A percentile compares a stretch with the other conserved stretches of the same genome.
Evolutionary conservation across 345 rosid genomes (phyloP).

Genomic region (Eucalyptus microcorys): DNA sequence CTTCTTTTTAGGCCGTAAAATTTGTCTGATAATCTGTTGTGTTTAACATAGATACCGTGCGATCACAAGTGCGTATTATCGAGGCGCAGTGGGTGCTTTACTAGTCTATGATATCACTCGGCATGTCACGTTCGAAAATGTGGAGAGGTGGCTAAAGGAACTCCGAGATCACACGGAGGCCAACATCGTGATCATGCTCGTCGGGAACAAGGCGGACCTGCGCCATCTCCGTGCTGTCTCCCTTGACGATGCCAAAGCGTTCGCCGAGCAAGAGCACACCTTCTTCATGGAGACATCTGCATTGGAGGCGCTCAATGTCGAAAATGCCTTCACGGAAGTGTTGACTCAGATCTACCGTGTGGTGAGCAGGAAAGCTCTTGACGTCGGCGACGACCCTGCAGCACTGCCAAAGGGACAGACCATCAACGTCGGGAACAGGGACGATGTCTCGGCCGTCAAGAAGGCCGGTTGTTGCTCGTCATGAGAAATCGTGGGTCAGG

Average conservation of each 20-base stretch:
- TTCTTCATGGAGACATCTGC: slow-evolving; percentile 91
- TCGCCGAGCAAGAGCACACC: slow-evolving; percentile 64
- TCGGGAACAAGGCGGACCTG: slow-evolving; percentile 86
- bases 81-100: slow-evolving; percentile 85
- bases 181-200: slow-evolving; percentile 84
- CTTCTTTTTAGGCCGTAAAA: neutral
- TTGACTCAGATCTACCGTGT: slow-evolving; percentile 66
- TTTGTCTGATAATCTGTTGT: neutral
- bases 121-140: slow-evolving; percentile 77
- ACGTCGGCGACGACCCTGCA: slow-evolving; percentile 70
- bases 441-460: slow-evolving; percentile 78
- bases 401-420: slow-evolving; percentile 80
- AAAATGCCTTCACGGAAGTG: slow-evolving; percentile 75
- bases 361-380: slow-evolving; percentile 78
- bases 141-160: slow-evolving; percentile 88
- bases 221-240: slow-evolving; percentile 80
- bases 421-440: slow-evolving; percentile 51
- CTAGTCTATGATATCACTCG: slow-evolving; percentile 81
- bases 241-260: slow-evolving; percentile 48
- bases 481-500: neutral
- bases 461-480: slow-evolving; percentile 70
- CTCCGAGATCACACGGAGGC: slow-evolving; percentile 78
- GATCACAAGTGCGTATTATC: slow-evolving; percentile 82
- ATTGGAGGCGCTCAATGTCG: slow-evolving; percentile 73
- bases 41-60: slow-evolving; percentile 52